Evolutionary conservation across 371 early-diverging fungal genomes (phyloP), one percentile per base, ranked within the genome.

Genomic region (Haplosporangium sp.): DNA sequence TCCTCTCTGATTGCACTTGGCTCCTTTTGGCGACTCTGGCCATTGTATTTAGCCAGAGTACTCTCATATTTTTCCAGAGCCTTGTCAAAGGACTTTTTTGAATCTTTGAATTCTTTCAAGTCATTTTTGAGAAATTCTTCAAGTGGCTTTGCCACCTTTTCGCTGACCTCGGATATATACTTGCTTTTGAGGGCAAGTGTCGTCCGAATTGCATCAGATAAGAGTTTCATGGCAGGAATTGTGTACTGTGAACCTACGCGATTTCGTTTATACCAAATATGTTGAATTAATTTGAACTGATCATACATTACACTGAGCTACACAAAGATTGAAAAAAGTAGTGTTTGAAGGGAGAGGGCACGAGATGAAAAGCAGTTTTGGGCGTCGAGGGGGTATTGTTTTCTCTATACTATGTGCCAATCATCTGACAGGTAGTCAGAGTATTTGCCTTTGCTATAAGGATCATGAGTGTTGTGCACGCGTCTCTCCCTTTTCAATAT

Each of bases 1-100:
- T 94, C 92, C 83, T 93, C 94, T 38, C 88, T 82, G 45, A 92
- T 68, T 4, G 90, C 90, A 11, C 88, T 87, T 9, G 90, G 83
- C 67, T 94, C 94, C 61, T 93, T 92, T 39, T 89, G 81, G 39
- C 90, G 88, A 45, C 88, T 89, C 58, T 89, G 86, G 27, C 84
- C 77, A 13, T 84, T 82, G 66, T 92, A 92, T 72, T 86, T 89
- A 39, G 82, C 73, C 8, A 92, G 67, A 45, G 91, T 91, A 37
- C 85, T 74, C 65, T 94, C 94, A 72, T 92, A 93, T 61, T 84
- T 81, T 59, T 93, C 92, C 61, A 89, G 67, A 11, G 85, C 77
- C 50, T 87, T 86, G 69, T 92, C 92, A 69, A 85, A 88, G 38
- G 84, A 81, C 66, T 86, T 88, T 55, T 89, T 86, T 40, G 87